phyloP scores from a whole-genome alignment of 2,329 filamentous ascomycete genomes.

The Pleomassaria siparia region DNA sequence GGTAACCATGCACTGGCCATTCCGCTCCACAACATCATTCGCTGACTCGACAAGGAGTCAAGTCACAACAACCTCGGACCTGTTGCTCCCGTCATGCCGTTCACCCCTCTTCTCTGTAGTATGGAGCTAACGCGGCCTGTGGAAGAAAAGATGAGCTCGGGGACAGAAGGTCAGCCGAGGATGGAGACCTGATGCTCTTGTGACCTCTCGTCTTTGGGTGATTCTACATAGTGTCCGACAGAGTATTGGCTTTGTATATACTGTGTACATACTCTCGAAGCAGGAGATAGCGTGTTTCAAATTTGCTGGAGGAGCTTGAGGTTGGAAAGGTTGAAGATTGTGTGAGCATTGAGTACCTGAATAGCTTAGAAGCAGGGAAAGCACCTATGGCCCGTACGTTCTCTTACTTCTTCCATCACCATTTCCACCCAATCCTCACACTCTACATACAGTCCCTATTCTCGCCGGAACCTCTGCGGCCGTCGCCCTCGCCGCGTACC shows the following conservation, averaged over 20 bases:
- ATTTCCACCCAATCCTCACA: background rate
- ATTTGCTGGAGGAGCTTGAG: too few relatives aligned
- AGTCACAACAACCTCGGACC: constrained; percentile 3
- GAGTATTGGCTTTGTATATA: too few relatives aligned
- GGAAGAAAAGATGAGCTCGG: background rate
- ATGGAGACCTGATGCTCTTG: too few relatives aligned
- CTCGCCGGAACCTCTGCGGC: constrained; percentile 30
- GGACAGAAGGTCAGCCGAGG: too few relatives aligned
- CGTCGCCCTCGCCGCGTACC: constrained; percentile 35
- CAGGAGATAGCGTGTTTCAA: too few relatives aligned
- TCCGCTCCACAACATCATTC: background rate
- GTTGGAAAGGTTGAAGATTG: background rate
- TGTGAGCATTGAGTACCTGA: background rate
- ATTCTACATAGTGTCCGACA: too few relatives aligned
- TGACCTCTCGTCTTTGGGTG: too few relatives aligned
- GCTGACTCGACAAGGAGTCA: constrained; percentile 4
- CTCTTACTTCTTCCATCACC: too few relatives aligned
- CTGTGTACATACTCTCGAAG: too few relatives aligned
- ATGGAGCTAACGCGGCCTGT: background rate
- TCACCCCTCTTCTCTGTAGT: background rate
- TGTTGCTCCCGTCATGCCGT: background rate
- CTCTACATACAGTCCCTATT: constrained; percentile 25
- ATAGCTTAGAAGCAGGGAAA: background rate
- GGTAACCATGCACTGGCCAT: background rate
- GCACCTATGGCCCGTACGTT: constrained; percentile 9